These are phyloP conservation scores for Teunomyces cretensis DNA, from an alignment of 805 yeast genomes.

Conservation along the genomic window DNA sequence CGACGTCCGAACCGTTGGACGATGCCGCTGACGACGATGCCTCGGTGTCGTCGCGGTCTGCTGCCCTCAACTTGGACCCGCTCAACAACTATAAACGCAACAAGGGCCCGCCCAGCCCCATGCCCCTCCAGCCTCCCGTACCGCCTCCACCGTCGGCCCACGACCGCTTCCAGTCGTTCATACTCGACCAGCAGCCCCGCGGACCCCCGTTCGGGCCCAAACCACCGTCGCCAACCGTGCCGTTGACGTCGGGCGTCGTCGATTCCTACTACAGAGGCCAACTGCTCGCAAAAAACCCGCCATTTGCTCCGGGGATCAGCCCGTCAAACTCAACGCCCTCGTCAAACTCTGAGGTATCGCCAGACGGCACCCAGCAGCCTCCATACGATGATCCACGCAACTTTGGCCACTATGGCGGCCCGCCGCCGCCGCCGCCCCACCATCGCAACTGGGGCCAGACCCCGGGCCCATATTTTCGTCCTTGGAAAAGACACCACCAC, in stretches of 20 bases:
- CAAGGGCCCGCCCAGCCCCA: neutral
- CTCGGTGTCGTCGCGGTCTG: neutral
- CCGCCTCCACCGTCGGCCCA: neutral
- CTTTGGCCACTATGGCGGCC: neutral
- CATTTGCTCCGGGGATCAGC: neutral
- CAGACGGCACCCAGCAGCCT: neutral
- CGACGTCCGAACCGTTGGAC: neutral
- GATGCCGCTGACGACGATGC: neutral
- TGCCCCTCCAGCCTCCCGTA: neutral
- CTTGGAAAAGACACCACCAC: slow-evolving; percentile 3
- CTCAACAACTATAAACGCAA: neutral
- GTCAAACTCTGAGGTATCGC: neutral
- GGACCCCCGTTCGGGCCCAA: neutral
- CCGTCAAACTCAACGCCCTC: neutral
- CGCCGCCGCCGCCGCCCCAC: neutral
- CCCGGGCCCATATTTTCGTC: neutral
- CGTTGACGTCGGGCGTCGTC: neutral
- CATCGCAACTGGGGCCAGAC: slow-evolving; percentile 1
- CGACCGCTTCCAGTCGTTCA: slow-evolving; percentile 1
- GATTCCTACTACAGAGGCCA: neutral
- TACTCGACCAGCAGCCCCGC: neutral
- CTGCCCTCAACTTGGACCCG: neutral
- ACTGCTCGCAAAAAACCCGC: neutral
- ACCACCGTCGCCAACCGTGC: neutral
- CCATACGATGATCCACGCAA: neutral